phyloP scores from a whole-genome alignment of 2,329 filamentous ascomycete species.

The Phaeoacremonium minimum region DNA sequence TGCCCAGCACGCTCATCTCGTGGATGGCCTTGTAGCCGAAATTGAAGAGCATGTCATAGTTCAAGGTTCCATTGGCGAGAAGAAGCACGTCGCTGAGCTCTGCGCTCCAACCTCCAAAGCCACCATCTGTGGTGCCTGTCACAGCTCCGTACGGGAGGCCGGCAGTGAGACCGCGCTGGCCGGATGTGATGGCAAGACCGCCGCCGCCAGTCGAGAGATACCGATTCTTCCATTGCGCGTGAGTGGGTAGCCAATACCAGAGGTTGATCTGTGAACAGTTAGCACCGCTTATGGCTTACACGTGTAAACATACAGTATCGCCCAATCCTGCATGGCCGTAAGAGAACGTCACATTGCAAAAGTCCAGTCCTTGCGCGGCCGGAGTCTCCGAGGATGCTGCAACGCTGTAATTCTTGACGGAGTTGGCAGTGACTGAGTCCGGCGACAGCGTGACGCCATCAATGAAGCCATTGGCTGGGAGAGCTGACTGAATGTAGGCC shows the following conservation, averaged over 20 bases:
- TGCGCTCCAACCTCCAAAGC: constrained; percentile 31
- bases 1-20: constrained; percentile 33
- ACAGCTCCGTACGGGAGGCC: constrained; percentile 42
- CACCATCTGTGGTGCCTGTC: constrained; percentile 42
- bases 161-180: constrained; percentile 22
- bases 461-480: constrained; percentile 12
- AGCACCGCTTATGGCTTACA: too few relatives aligned
- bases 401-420: neutral
- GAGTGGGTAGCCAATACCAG: constrained; percentile 27
- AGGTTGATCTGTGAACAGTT: too few relatives aligned
- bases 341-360: constrained; percentile 1
- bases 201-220: constrained; percentile 42
- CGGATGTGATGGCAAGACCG: constrained; percentile 37
- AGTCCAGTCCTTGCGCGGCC: neutral
- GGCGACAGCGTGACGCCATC: constrained; percentile 9
- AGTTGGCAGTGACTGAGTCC: neutral
- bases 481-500: constrained; percentile 13
- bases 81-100: constrained; percentile 16
- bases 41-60: constrained; percentile 28
- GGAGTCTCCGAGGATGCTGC: neutral
- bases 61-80: constrained; percentile 30
- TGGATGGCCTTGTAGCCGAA: constrained; percentile 31
- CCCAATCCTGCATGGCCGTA: neutral
- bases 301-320: constrained; percentile 12
- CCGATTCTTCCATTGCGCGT: constrained; percentile 35